phyloP scores from a whole-genome alignment of 768 basidiomycete genomes.

The Fomitopsis serialis region DNA sequence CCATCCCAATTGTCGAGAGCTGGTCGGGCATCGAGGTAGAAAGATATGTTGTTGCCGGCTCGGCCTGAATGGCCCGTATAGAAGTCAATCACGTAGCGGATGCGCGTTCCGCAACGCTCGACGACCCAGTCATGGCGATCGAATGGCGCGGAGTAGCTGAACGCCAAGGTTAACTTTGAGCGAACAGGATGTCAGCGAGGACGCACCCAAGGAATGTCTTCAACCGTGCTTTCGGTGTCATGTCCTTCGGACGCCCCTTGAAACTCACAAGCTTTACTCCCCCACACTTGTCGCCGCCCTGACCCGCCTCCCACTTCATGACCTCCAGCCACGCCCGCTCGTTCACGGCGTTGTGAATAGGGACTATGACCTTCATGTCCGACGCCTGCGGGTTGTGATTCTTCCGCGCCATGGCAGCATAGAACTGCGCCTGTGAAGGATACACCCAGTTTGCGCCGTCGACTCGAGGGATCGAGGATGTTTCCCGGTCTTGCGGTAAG shows the following conservation, averaged over 20 bases:
- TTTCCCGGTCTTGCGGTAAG: constrained; percentile 71
- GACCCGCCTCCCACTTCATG: constrained; percentile 53
- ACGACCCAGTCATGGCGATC: constrained; percentile 98
- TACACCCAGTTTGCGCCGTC: constrained; percentile 87
- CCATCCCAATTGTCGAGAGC: constrained; percentile 94
- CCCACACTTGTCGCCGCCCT: constrained; percentile 80
- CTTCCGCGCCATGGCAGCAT: constrained; percentile 93
- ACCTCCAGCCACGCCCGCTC: constrained; percentile 58
- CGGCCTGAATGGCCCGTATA: constrained; percentile 72
- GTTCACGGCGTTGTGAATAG: constrained; percentile 98
- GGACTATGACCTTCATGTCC: constrained; percentile 96
- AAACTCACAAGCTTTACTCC: constrained; percentile 83
- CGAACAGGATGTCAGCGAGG: neutral
- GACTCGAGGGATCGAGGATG: constrained; percentile 81
- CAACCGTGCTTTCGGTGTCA: constrained; percentile 74
- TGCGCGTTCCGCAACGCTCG: constrained; percentile 82
- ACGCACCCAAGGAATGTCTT: constrained; percentile 84
- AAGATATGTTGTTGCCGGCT: constrained; percentile 58
- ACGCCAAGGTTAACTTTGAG: constrained; percentile 6
- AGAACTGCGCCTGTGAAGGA: constrained; percentile 98
- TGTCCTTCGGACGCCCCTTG: constrained; percentile 79
- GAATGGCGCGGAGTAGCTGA: constrained; percentile 89
- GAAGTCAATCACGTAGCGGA: constrained; percentile 97
- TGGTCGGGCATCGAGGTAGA: constrained; percentile 92
- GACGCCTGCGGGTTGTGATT: constrained; percentile 78